phyloP scores from a whole-genome alignment of 2,329 filamentous ascomycete species.

The Colletotrichum paranaense region DNA sequence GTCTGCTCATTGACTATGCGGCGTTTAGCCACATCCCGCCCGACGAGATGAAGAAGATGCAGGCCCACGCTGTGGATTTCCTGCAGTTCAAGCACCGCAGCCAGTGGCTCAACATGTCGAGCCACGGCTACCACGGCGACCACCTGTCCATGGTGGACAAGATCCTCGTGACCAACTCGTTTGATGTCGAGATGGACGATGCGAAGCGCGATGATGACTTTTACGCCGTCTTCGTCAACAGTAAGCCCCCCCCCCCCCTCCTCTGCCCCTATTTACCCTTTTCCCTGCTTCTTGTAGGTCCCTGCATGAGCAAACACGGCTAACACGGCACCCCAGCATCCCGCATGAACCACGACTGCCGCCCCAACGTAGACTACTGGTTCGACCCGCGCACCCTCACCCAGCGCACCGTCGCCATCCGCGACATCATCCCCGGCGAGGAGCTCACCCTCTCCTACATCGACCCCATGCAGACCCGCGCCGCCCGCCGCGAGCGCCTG shows the following conservation, averaged over 20 bases:
- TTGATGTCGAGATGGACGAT: conserved; percentile 49
- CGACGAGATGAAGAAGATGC: conserved; percentile 43
- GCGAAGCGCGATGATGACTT: conserved; percentile 45
- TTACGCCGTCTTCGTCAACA: conserved; percentile 53
- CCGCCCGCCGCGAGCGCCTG: conserved; percentile 45
- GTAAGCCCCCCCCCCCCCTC: conserved; percentile 36
- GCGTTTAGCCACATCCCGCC: conserved; percentile 45
- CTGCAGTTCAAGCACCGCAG: conserved; percentile 45
- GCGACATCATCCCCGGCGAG: conserved; percentile 53
- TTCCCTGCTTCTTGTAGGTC: neutral
- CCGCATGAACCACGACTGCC: conserved; percentile 58
- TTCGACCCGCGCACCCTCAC: conserved; percentile 51
- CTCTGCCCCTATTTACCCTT: too few relatives aligned
- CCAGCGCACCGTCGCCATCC: conserved; percentile 51
- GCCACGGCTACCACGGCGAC: conserved; percentile 43
- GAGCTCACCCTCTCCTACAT: conserved; percentile 58
- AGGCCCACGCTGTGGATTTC: conserved; percentile 44
- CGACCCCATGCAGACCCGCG: conserved; percentile 46
- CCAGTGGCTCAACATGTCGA: conserved; percentile 50
- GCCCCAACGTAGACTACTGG: conserved; percentile 56
- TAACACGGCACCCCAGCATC: conserved; percentile 42
- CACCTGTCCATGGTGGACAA: conserved; percentile 46
- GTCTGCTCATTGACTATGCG: conserved; percentile 52
- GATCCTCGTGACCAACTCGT: conserved; percentile 51
- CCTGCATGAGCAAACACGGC: neutral